Conservation (phyloP, 805 yeast genomes). For the Lipomyces spencermartinsiae region DNA sequence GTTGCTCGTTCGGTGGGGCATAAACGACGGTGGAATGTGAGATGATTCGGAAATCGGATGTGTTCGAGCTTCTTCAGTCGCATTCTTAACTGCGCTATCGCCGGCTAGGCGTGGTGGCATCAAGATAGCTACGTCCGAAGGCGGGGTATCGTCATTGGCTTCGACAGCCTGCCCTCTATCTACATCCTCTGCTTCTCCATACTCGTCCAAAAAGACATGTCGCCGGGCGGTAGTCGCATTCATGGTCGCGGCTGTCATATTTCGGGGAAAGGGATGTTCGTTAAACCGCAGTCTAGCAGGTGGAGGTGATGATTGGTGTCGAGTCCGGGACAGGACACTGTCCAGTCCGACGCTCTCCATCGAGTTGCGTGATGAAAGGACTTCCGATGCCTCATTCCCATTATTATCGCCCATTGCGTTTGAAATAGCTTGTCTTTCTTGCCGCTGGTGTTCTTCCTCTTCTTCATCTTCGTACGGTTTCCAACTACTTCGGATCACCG, state of each 20-base stretch:
- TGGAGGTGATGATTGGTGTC: slow-evolving; percentile 31
- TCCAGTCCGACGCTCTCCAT: slow-evolving; percentile 37
- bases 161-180: background rate
- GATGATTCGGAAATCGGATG: background rate
- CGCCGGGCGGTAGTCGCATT: slow-evolving; percentile 21
- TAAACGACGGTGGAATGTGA: background rate
- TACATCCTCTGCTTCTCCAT: slow-evolving; percentile 12
- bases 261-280: slow-evolving; percentile 34
- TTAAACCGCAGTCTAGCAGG: slow-evolving; percentile 34
- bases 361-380: slow-evolving; percentile 29
- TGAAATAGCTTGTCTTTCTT: background rate
- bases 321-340: slow-evolving; percentile 28
- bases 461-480: slow-evolving; percentile 32
- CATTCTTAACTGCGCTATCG: background rate
- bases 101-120: background rate
- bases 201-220: slow-evolving; percentile 13
- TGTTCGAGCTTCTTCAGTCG: background rate
- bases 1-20: background rate
- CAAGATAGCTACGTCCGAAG: background rate
- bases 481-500: slow-evolving; percentile 35
- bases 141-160: background rate
- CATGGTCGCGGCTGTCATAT: slow-evolving; percentile 37
- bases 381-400: slow-evolving; percentile 1
- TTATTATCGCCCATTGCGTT: slow-evolving; percentile 8
- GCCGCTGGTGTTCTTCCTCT: background rate